A percentile compares a stretch with the other conserved stretches of the same genome.
These are phyloP conservation scores for Stereum hirsutum DNA, from an alignment of 1,284 basidiomycete genomes.

Conservation along the genomic window DNA sequence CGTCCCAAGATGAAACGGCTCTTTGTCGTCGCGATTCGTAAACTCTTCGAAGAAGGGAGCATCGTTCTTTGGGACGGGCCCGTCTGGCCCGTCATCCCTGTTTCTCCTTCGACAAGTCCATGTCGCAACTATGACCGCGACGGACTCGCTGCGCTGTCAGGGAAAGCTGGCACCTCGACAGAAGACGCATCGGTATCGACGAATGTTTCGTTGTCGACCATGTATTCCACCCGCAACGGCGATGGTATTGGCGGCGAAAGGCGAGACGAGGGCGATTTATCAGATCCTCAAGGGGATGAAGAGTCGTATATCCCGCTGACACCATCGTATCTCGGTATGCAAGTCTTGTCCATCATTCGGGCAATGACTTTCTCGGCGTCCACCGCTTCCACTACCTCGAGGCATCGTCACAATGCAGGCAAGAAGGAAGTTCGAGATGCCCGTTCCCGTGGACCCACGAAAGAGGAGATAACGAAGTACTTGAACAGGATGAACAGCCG, in stretches of 20 bases:
- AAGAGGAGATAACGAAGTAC: conserved; percentile 36
- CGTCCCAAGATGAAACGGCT: conserved; percentile 47
- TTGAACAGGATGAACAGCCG: conserved; percentile 42
- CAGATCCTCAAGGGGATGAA: conserved; percentile 50
- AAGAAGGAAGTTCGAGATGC: background rate
- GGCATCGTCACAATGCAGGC: background rate
- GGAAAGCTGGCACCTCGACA: conserved; percentile 7
- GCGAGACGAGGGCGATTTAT: conserved; percentile 36
- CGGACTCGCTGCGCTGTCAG: background rate
- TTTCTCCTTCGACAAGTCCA: background rate
- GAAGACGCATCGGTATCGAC: background rate
- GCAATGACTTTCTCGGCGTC: conserved; percentile 16
- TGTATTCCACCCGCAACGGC: conserved; percentile 11
- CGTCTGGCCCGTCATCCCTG: conserved; percentile 17
- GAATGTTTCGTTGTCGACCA: conserved; percentile 20
- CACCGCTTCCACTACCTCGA: background rate
- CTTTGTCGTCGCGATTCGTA: conserved; percentile 51
- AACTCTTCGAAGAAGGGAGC: conserved; percentile 55
- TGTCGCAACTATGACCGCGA: background rate
- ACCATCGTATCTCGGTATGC: conserved; percentile 33
- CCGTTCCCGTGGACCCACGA: conserved; percentile 34
- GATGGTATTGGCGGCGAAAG: conserved; percentile 18
- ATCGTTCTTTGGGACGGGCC: conserved; percentile 62
- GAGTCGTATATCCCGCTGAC: conserved; percentile 59
- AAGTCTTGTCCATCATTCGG: conserved; percentile 37